Percentiles rank a stretch among this genome's conserved stretches.
phyloP scores from a whole-genome alignment of 345 rosid species.

The Syzygium aqueum region DNA sequence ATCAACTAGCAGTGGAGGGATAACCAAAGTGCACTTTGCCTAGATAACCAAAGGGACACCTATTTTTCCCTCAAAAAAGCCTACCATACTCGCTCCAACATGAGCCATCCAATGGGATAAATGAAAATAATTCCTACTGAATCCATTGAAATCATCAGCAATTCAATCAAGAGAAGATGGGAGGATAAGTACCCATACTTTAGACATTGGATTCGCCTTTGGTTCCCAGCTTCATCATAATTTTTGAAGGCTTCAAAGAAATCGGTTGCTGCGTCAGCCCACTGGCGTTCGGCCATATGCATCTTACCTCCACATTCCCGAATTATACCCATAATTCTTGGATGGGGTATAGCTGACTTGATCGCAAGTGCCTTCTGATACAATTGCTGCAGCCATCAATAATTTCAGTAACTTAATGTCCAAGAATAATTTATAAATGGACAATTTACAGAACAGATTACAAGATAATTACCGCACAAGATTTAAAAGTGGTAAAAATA shows the following conservation, averaged over 20 bases:
- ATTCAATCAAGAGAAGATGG: not conserved
- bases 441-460: not conserved
- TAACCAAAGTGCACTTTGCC: not conserved
- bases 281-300: conserved; percentile 99
- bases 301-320: conserved; percentile 99
- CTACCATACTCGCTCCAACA: not conserved
- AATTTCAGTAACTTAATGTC: not conserved
- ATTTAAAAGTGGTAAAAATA: not conserved
- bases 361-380: conserved; percentile 97
- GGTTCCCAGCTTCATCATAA: conserved; percentile 99
- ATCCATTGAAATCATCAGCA: not conserved
- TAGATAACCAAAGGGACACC: not conserved
- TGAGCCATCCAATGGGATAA: not conserved
- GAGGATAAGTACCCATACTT: conserved; percentile 45
- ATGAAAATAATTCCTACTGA: not conserved
- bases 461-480: not conserved
- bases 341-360: conserved; percentile 99
- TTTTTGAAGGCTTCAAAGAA: conserved; percentile 99
- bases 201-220: conserved; percentile 94
- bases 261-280: conserved; percentile 99
- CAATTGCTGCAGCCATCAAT: conserved; percentile 57
- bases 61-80: not conserved
- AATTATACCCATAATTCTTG: conserved; percentile 98
- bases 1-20: not conserved
- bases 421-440: not conserved